Percentiles rank a stretch among this genome's conserved stretches.
Conservation (phyloP, 768 basidiomycete species). For the Lactifluus hygrophoroides region DNA sequence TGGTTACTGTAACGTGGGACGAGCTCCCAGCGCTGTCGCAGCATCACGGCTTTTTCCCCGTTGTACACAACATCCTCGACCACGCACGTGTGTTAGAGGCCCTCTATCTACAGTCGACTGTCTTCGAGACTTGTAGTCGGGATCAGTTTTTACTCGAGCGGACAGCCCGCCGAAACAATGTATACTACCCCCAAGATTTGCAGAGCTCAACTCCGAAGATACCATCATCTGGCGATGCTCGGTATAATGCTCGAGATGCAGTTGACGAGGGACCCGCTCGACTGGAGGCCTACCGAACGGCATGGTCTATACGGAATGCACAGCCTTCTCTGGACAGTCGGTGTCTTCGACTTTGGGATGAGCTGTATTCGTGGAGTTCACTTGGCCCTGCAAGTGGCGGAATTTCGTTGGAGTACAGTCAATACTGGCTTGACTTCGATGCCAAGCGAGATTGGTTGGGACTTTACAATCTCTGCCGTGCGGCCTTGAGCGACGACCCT, state of each 20-base stretch:
- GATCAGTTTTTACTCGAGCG: neutral
- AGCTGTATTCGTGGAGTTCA: neutral
- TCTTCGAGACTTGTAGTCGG: neutral
- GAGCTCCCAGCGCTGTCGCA: constrained; percentile 4
- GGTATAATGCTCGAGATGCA: constrained; percentile 3
- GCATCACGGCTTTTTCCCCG: neutral
- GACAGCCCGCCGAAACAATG: neutral
- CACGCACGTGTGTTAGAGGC: neutral
- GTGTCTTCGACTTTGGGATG: neutral
- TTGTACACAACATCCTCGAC: neutral
- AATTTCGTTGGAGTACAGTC: neutral
- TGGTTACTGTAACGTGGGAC: neutral
- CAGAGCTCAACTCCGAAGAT: neutral
- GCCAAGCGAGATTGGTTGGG: neutral
- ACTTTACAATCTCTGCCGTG: constrained; percentile 4
- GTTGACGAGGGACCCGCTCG: neutral
- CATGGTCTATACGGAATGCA: neutral
- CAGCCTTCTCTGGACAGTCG: neutral
- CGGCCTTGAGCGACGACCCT: neutral
- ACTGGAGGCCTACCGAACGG: neutral
- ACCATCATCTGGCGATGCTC: neutral
- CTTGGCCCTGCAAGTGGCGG: neutral
- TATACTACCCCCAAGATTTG: constrained; percentile 1
- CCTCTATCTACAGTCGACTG: neutral
- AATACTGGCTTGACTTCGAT: constrained; percentile 5